Conservation (phyloP, 306 rosid species). For the Clitoria ternatea region DNA sequence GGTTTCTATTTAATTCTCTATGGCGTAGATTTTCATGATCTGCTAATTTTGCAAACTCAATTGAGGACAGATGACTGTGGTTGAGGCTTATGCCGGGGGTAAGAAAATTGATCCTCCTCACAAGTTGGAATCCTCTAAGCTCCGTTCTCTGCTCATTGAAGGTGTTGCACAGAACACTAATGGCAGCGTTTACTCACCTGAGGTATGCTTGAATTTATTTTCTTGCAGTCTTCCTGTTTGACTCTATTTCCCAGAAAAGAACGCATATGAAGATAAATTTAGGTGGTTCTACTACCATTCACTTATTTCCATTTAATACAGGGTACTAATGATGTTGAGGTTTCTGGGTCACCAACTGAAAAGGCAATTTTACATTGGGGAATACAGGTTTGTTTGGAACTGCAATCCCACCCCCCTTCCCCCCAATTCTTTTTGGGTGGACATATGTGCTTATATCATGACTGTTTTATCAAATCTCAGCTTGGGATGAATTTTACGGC, state of each 20-base stretch:
- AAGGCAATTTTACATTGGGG: conserved; percentile 89
- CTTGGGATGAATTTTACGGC: conserved; percentile 84
- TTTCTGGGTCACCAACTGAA: conserved; percentile 96
- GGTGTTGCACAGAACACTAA: conserved; percentile 77
- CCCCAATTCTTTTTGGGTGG: neutral
- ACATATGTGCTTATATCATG: neutral
- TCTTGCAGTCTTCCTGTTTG: neutral
- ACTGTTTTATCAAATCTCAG: conserved; percentile 42
- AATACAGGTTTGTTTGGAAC: conserved; percentile 45
- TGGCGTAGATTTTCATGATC: neutral
- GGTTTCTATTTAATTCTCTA: neutral
- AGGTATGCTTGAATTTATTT: conserved; percentile 49
- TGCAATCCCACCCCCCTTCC: neutral
- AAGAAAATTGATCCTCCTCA: conserved; percentile 56
- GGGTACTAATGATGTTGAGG: conserved; percentile 63
- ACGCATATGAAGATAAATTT: neutral
- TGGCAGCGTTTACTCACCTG: conserved; percentile 68
- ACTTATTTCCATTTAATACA: conserved; percentile 24
- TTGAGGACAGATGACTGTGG: conserved; percentile 83
- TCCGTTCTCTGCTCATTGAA: conserved; percentile 59
- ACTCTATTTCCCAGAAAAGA: no score
- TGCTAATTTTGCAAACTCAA: neutral
- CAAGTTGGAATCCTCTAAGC: conserved; percentile 49
- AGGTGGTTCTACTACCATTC: neutral
- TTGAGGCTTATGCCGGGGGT: conserved; percentile 69